Base-by-base conservation (phyloP, 257 asterid genomes). In the Pogostemon cablin region DNA sequence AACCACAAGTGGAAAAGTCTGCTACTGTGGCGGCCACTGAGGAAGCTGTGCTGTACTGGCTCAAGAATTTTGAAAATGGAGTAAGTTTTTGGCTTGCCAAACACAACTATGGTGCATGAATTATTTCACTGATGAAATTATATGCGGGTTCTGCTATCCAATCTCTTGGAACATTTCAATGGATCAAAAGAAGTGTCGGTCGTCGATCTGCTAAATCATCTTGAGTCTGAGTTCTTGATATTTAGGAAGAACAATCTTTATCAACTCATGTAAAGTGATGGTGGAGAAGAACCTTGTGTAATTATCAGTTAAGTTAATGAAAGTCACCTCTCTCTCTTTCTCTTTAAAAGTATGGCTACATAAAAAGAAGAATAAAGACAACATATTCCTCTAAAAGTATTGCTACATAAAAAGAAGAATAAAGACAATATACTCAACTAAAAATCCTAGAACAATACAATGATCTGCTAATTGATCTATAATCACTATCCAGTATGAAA, bases 181-280 rank as follows among this genome's bases (percentile, higher is more conserved):
- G 96, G 93, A 47, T 83, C 97, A 11, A 81, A 75, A 2, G 81
- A 86, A 63, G 89, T 85, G 77, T 61, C 83, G 1, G 34, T 93
- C 25, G 64, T 79, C 43, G 76, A 86, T 67, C 69, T 93, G 72
- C 80, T 93, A 57, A 72, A 76, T 37, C 11, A 69, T 72, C 84
- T 93, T 41, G 97, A 90, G 85, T 81, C 86, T 49, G 98, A 90
- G 80, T 88, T 93, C 73, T 32, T 76, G 68, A 84, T 93, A 71
- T 93, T 70, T 78, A 87, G 68, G 72, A 88, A 86, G 85, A 86
- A 84, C 75, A 50, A 82, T 71, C 42, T 81, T 63, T 88, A 87
- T 77, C 82, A 69, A 68, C 81, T 86, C 55, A 58, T 93, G 96
- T 93, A 81, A 82, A 53, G 68, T 41, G 62, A 17, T 35, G 69